phyloP scores from a whole-genome alignment of 371 early-diverging fungal species.

The Mucor indicus region DNA sequence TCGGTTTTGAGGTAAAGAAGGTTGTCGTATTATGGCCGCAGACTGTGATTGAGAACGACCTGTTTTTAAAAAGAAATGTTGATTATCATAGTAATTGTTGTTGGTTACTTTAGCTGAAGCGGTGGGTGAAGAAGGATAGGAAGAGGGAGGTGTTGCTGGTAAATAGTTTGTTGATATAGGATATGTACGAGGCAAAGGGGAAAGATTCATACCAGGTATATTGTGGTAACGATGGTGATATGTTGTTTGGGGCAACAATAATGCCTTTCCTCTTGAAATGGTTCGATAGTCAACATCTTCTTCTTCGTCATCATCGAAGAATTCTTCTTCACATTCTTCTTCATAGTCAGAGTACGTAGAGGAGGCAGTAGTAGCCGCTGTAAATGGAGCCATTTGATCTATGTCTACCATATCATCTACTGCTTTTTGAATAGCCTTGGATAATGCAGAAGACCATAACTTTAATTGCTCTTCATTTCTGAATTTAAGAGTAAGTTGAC shows the following conservation, averaged over 20 bases:
- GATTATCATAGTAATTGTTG: conserved; percentile 13
- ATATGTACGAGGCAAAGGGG: conserved; percentile 26
- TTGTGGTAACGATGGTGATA: conserved; percentile 16
- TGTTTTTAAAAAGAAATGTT: conserved; percentile 6
- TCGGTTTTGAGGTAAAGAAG: conserved; percentile 38
- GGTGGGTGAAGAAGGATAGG: conserved; percentile 61
- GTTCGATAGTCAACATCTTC: conserved; percentile 12
- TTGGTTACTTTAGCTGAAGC: conserved; percentile 35
- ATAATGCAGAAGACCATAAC: conserved; percentile 79
- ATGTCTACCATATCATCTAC: conserved; percentile 12
- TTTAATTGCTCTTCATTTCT: conserved; percentile 88
- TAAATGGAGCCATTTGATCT: not conserved
- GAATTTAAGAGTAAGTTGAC: conserved; percentile 80
- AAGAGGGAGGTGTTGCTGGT: conserved; percentile 61
- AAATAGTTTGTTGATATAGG: conserved; percentile 29
- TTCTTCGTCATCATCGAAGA: conserved; percentile 45
- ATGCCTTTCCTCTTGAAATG: conserved; percentile 17
- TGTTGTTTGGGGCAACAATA: conserved; percentile 3
- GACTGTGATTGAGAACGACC: conserved; percentile 51
- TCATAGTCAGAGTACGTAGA: conserved; percentile 2
- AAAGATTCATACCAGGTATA: conserved; percentile 24
- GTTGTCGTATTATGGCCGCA: conserved; percentile 16
- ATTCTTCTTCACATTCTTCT: conserved; percentile 39
- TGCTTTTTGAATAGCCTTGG: conserved; percentile 39
- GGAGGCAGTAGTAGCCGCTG: not conserved